Percentiles rank a stretch among this genome's conserved stretches.
phyloP scores from a whole-genome alignment of 768 basidiomycete genomes.

The Dioszegia crocea region DNA sequence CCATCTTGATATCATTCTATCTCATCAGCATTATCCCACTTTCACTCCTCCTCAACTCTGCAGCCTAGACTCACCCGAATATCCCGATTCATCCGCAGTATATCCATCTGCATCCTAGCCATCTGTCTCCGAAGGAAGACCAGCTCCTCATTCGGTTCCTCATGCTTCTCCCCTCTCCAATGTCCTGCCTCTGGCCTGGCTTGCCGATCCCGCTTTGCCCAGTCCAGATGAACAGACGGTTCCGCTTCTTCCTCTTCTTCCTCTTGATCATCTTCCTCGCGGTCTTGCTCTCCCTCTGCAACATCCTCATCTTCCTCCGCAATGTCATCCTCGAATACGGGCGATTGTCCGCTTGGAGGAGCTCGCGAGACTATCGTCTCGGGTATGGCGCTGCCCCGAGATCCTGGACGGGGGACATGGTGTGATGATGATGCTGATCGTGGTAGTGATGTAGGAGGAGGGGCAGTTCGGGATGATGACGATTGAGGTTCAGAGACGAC shows the following conservation, averaged over 20 bases:
- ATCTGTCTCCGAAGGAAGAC: slow-evolving; percentile 18
- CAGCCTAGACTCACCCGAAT: slow-evolving; percentile 19
- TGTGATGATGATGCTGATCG: too few species aligned
- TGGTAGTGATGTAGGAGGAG: too few species aligned
- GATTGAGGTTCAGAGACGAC: too few species aligned
- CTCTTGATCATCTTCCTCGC: slow-evolving; percentile 10
- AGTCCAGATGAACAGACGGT: slow-evolving; percentile 11
- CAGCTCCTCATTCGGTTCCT: neutral
- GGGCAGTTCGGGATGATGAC: too few species aligned
- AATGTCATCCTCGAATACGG: neutral
- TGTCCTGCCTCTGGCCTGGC: neutral
- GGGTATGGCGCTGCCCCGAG: too few species aligned
- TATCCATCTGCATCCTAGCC: slow-evolving; percentile 24
- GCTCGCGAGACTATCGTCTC: neutral
- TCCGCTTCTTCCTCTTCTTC: slow-evolving; percentile 6
- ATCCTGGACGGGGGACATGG: too few species aligned
- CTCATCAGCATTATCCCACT: slow-evolving; percentile 5
- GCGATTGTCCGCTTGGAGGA: neutral
- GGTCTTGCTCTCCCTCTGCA: slow-evolving; percentile 3
- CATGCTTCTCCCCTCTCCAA: neutral
- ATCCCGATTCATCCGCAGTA: slow-evolving; percentile 24
- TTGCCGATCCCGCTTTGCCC: slow-evolving; percentile 11
- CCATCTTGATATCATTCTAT: slow-evolving; percentile 19
- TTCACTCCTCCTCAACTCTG: neutral
- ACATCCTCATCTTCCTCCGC: neutral